phyloP scores from a whole-genome alignment of 2,329 filamentous ascomycete genomes.

The Thelonectria rubi region DNA sequence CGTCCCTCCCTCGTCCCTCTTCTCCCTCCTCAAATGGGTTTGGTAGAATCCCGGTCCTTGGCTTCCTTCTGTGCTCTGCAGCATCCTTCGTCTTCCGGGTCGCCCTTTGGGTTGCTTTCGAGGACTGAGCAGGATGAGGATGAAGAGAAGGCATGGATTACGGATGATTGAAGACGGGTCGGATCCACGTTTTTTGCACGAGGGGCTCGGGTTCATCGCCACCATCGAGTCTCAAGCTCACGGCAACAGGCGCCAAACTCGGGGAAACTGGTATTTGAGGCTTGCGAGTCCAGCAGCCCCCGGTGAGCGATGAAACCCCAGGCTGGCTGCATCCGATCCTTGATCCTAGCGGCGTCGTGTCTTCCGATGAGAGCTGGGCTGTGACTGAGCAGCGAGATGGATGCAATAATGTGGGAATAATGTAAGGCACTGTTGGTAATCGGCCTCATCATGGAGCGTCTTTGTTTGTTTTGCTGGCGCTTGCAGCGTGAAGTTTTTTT shows the following conservation, averaged over 20 bases:
- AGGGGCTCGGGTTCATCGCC: slow-evolving; percentile 12
- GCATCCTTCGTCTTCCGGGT: slow-evolving; percentile 8
- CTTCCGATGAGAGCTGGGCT: slow-evolving; percentile 2
- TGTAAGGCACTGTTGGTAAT: slow-evolving; percentile 11
- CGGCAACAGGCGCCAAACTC: slow-evolving; percentile 25
- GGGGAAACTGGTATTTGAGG: slow-evolving; percentile 19
- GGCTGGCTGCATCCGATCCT: slow-evolving; percentile 30
- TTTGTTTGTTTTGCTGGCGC: slow-evolving; percentile 13
- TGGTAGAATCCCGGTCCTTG: background rate
- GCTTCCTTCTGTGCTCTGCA: slow-evolving; percentile 1
- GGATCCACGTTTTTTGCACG: slow-evolving; percentile 9
- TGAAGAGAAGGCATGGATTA: slow-evolving; percentile 11
- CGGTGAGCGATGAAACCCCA: slow-evolving; percentile 41
- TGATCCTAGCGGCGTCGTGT: slow-evolving; percentile 31
- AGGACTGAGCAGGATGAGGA: slow-evolving; percentile 2
- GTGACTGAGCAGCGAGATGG: slow-evolving; percentile 12
- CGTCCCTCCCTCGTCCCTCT: too few species aligned
- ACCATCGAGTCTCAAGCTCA: slow-evolving; percentile 15
- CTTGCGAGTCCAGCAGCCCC: slow-evolving; percentile 24
- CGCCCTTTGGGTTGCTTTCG: background rate
- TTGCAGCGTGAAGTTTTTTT: slow-evolving; percentile 3
- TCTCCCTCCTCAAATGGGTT: background rate
- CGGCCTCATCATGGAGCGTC: slow-evolving; percentile 3
- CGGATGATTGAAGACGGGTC: slow-evolving; percentile 11
- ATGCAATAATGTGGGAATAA: slow-evolving; percentile 3